phyloP scores from a whole-genome alignment of 2,329 filamentous ascomycete genomes.

The Juglanconis sp. region DNA sequence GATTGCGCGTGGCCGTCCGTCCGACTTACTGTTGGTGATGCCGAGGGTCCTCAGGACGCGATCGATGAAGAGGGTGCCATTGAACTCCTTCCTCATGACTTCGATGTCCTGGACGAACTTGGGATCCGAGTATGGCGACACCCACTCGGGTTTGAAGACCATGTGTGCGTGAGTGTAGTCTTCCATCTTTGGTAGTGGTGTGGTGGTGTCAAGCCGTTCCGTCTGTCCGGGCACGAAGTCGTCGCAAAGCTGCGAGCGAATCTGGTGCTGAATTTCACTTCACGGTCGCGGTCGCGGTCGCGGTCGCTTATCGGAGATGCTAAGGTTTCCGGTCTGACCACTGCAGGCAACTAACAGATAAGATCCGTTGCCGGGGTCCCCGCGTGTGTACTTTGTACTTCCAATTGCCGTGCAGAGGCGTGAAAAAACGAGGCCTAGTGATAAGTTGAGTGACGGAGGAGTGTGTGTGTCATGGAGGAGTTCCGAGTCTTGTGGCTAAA shows the following conservation, averaged over 20 bases:
- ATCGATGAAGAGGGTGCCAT: slow-evolving; percentile 75
- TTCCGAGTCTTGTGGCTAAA: no score
- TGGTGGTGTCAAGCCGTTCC: neutral
- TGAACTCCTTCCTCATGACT: slow-evolving; percentile 62
- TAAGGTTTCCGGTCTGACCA: neutral
- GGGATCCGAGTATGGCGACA: slow-evolving; percentile 58
- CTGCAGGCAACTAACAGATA: neutral
- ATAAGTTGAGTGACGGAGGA: no score
- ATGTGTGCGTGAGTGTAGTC: slow-evolving; percentile 65
- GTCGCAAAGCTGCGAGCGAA: neutral
- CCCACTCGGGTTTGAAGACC: slow-evolving; percentile 61
- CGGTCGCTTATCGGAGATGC: neutral
- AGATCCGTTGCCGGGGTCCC: neutral
- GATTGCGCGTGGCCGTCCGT: no score
- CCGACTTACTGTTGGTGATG: slow-evolving; percentile 60
- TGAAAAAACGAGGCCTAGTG: no score
- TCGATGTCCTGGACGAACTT: slow-evolving; percentile 61
- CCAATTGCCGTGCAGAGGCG: no score
- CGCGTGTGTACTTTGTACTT: neutral
- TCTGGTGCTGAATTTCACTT: neutral
- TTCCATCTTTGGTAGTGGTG: slow-evolving; percentile 45
- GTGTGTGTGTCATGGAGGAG: no score
- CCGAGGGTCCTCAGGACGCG: slow-evolving; percentile 68
- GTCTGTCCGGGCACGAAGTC: neutral
- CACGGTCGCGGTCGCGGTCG: neutral